Percentiles rank a stretch among this genome's conserved stretches.
Evolutionary conservation across 805 yeast genomes (phyloP).

Genomic region (Saccharomycopsis fermentans): DNA sequence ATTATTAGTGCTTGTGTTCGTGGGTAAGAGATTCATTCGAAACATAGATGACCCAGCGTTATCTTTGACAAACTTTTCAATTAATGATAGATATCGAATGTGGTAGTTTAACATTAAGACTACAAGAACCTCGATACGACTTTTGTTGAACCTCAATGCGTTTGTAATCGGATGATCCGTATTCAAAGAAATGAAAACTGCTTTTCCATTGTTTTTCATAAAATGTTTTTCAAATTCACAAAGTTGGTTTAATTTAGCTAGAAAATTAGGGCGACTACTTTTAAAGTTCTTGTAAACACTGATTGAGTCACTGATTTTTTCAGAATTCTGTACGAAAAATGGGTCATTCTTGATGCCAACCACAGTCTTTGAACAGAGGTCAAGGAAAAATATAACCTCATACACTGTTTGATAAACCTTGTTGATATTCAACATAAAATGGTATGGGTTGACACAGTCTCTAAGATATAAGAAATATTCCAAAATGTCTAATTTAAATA

Average conservation of each 20-base stretch:
- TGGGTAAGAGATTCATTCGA: conserved; percentile 11
- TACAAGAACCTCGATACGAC: background rate
- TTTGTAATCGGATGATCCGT: background rate
- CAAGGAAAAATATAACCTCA: conserved; percentile 11
- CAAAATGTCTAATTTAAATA: conserved; percentile 15
- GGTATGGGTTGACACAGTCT: conserved; percentile 2
- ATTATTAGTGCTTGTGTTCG: background rate
- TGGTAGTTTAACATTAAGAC: conserved; percentile 13
- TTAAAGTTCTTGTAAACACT: background rate
- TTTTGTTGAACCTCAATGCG: background rate
- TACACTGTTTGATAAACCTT: conserved; percentile 8
- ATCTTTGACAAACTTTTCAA: conserved; percentile 13
- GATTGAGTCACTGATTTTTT: too few relatives aligned
- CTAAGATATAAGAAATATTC: conserved; percentile 17
- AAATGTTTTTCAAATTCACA: background rate
- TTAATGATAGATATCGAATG: conserved; percentile 8
- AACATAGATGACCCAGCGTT: conserved; percentile 12
- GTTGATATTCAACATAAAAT: conserved; percentile 12
- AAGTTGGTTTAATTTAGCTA: background rate
- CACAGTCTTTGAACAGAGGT: conserved; percentile 10
- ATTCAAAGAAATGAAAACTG: background rate
- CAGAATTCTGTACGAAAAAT: background rate
- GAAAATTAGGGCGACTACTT: background rate
- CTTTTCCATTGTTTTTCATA: background rate
- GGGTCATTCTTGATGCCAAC: background rate